Percentiles rank a stretch among this genome's conserved stretches.
These are phyloP conservation scores for Corylus heterophylla DNA, from an alignment of 306 rosid genomes.

Conservation along the genomic window DNA sequence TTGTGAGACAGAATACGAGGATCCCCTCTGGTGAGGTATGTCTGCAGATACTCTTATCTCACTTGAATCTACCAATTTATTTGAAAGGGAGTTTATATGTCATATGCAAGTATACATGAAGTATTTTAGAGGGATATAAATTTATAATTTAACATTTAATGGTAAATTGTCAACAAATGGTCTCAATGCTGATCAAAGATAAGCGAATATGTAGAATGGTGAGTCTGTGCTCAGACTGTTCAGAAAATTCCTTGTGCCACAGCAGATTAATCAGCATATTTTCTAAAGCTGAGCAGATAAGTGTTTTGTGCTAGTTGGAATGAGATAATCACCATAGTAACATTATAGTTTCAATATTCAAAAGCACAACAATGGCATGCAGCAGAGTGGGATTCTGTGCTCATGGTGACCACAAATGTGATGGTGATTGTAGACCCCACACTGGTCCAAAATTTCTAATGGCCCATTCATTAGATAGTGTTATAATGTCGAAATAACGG, in stretches of 20 bases:
- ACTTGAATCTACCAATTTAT: neutral
- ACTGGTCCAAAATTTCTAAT: neutral
- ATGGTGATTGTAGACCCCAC: neutral
- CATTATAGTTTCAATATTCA: neutral
- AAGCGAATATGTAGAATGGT: neutral
- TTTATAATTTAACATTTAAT: neutral
- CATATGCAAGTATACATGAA: neutral
- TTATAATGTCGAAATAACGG: neutral
- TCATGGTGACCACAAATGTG: neutral
- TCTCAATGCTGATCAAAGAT: neutral
- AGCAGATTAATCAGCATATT: neutral
- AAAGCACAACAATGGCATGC: neutral
- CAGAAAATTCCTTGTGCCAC: neutral
- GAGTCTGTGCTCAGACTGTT: neutral
- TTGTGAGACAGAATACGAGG: constrained; percentile 84
- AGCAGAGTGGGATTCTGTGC: too few species aligned
- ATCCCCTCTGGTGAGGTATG: constrained; percentile 89
- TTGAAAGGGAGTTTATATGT: neutral
- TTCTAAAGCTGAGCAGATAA: neutral
- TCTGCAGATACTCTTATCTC: neutral
- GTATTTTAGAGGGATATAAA: neutral
- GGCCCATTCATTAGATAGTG: neutral
- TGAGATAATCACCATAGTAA: neutral
- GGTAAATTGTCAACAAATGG: neutral
- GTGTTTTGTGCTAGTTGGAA: neutral